Percentiles rank a stretch among this genome's conserved stretches.
Evolutionary conservation across 345 rosid species (phyloP).

Genomic region (Arabidopsis thaliana): TAIR10.1 NC_003071.7:11298501-11299000

Average conservation of each 20-base stretch:
- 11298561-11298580: no score
- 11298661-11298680: no score
- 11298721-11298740: no score
- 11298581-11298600: no score
- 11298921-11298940: background rate
- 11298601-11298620: no score
- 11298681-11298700: no score
- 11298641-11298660: no score
- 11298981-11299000: conserved; percentile 25
- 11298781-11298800: background rate
- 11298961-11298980: background rate
- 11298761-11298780: background rate
- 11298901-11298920: background rate
- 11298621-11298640: no score
- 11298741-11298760: background rate
- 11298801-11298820: background rate
- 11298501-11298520: no score
- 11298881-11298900: conserved; percentile 20
- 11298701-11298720: no score
- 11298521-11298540: no score
- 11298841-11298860: background rate
- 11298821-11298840: background rate
- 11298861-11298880: background rate
- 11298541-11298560: no score
- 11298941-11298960: background rate